A percentile compares a stretch with the other conserved stretches of the same genome.
Conservation (phyloP, 805 yeast genomes). For the Saccharomycopsis fodiens region DNA sequence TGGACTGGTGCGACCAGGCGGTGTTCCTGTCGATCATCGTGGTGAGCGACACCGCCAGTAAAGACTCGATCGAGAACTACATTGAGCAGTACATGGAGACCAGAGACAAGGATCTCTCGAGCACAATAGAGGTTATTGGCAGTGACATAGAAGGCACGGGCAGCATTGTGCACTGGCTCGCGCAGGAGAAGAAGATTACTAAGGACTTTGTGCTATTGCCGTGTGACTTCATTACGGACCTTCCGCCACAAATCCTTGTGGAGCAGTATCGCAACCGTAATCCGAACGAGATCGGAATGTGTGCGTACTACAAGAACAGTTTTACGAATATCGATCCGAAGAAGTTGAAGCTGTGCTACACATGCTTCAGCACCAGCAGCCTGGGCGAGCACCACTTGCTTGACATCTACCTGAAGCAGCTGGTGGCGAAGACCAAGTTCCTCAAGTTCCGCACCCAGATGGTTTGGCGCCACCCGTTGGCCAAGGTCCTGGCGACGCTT, state of each 20-base stretch:
- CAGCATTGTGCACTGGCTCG: conserved; percentile 45
- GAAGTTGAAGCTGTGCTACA: conserved; percentile 50
- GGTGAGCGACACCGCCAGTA: conserved; percentile 44
- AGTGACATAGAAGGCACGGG: conserved; percentile 53
- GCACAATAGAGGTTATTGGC: conserved; percentile 35
- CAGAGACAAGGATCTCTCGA: conserved; percentile 27
- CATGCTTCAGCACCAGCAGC: conserved; percentile 50
- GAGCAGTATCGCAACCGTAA: conserved; percentile 75
- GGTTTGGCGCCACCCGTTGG: conserved; percentile 80
- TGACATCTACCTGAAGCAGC: conserved; percentile 64
- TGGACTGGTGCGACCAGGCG: conserved; percentile 91
- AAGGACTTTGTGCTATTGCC: conserved; percentile 76
- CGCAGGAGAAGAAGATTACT: conserved; percentile 29
- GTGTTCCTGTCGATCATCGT: conserved; percentile 65
- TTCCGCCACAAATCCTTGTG: conserved; percentile 82
- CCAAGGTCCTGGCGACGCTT: conserved; percentile 68
- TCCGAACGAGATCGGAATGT: conserved; percentile 61
- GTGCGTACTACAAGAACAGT: conserved; percentile 67
- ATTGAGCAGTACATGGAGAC: conserved; percentile 40
- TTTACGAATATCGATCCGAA: conserved; percentile 77
- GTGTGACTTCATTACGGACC: conserved; percentile 87
- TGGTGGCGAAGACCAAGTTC: conserved; percentile 63
- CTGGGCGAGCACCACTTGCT: conserved; percentile 38
- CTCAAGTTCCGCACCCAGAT: conserved; percentile 76
- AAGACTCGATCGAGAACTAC: conserved; percentile 37